phyloP scores from a whole-genome alignment of 1,284 basidiomycete species.

The Dichomitus squalens region DNA sequence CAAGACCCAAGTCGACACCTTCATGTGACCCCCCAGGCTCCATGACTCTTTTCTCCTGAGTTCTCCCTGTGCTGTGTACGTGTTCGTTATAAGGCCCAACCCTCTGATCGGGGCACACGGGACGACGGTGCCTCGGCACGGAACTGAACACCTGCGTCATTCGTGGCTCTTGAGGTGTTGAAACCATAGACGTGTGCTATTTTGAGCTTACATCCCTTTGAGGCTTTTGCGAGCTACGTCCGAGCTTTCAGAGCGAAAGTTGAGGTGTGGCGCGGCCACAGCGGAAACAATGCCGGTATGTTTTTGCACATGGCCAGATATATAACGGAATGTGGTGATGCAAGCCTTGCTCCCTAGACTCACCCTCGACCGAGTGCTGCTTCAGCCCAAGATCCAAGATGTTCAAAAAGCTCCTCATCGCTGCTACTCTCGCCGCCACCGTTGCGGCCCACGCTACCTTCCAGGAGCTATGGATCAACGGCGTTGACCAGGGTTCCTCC shows the following conservation, averaged over 20 bases:
- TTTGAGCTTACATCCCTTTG: background rate
- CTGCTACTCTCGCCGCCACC: constrained; percentile 40
- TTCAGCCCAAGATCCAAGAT: constrained; percentile 12
- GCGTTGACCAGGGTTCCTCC: constrained; percentile 48
- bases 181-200: constrained; percentile 7
- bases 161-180: background rate
- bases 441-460: constrained; percentile 53
- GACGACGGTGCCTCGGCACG: background rate
- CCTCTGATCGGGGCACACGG: background rate
- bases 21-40: constrained; percentile 14
- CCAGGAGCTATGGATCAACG: constrained; percentile 56
- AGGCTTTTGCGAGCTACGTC: constrained; percentile 13
- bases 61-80: constrained; percentile 1
- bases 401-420: constrained; percentile 33
- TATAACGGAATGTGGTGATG: background rate
- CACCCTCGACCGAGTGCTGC: background rate
- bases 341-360: background rate
- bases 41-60: constrained; percentile 6
- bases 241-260: constrained; percentile 12
- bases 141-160: constrained; percentile 3
- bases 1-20: background rate
- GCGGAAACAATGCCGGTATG: background rate
- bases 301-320: background rate
- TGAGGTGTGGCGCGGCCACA: background rate
- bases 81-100: no score